Evolutionary conservation across 371 early-diverging fungal genomes (phyloP).

Genomic region (Rhizopus microsporus): DNA sequence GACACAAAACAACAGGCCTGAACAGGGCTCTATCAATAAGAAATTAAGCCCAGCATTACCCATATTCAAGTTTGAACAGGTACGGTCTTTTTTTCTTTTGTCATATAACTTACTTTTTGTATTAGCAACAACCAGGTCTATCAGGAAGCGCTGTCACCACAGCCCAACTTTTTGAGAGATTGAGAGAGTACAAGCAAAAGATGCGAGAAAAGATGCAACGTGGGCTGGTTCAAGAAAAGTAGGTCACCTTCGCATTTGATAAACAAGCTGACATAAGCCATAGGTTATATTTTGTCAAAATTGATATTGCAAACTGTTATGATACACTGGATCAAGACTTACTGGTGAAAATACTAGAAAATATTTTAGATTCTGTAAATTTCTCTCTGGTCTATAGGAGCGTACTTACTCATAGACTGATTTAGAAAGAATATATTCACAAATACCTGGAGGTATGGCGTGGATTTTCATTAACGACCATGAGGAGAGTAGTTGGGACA

Average conservation of each 20-base stretch:
- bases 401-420: no score
- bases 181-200: slow-evolving; percentile 49
- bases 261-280: not conserved
- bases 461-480: no score
- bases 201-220: not conserved
- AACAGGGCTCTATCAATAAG: slow-evolving; percentile 2
- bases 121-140: slow-evolving; percentile 23
- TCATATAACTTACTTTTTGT: not conserved
- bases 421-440: slow-evolving; percentile 61
- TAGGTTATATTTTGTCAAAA: slow-evolving; percentile 76
- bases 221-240: slow-evolving; percentile 6
- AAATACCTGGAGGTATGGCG: not conserved
- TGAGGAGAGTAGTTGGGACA: not conserved
- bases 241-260: not conserved
- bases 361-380: slow-evolving; percentile 15
- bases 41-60: slow-evolving; percentile 23
- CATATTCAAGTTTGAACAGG: slow-evolving; percentile 46
- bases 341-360: slow-evolving; percentile 60
- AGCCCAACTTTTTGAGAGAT: slow-evolving; percentile 50
- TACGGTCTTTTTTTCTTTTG: slow-evolving; percentile 6
- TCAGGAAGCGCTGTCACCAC: slow-evolving; percentile 57
- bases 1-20: not conserved
- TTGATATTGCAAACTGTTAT: slow-evolving; percentile 78
- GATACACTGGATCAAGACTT: slow-evolving; percentile 77
- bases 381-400: not conserved